Base-by-base conservation (phyloP, 306 rosid species). In the Cucumis melo region DNA sequence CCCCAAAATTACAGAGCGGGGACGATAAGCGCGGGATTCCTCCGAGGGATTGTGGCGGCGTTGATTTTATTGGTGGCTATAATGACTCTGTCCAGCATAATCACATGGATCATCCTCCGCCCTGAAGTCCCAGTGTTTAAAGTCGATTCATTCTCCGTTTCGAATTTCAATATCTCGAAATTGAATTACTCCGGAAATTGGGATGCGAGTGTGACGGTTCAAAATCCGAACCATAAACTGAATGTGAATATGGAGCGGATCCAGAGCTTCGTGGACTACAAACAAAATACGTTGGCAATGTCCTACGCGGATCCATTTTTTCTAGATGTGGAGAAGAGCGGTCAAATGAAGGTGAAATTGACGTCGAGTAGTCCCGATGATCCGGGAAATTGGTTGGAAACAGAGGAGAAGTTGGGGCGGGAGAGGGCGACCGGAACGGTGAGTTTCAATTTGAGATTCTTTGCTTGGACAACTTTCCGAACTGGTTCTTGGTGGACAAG, bases 191-290 rank as follows among this genome's bases (percentile, higher is more conserved):
- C 83, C 1, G 91, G 80, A 0, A 57, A 67, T 6, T 91, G 97
- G 95, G 71, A 80, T n/a, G 64, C 82, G 5, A 74, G 17, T 12
- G 0, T 88, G 7, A 10, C 44, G 0, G 46, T 80, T 5, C 29
- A 81, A 11, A 92, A 90, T 72, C 86, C 85, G 1, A 88, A 81
- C 19, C 12, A 29, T 10, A 80, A 5, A 50, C 13, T 80, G 5
- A 75, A 4, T 0, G 27, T 82, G 1, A 57, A 16, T 6, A 44
- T 84, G 7, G 61, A 78, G 0, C 76, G 78, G 2, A 65, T 82
- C 10, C 57, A 73, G 79, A 55, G 77, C 2, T 81, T 50, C 17
- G 39, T 93, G 4, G 27, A 64, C 63, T 81, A 74, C 80, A 63
- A 39, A 1, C 58, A 74, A 0, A 44, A 54, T 2, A 51, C 42